Evolutionary conservation across 2,329 filamentous ascomycete genomes (phyloP), one percentile per base, ranked within the genome.

Genomic region (Verticillium tricorpus): DNA sequence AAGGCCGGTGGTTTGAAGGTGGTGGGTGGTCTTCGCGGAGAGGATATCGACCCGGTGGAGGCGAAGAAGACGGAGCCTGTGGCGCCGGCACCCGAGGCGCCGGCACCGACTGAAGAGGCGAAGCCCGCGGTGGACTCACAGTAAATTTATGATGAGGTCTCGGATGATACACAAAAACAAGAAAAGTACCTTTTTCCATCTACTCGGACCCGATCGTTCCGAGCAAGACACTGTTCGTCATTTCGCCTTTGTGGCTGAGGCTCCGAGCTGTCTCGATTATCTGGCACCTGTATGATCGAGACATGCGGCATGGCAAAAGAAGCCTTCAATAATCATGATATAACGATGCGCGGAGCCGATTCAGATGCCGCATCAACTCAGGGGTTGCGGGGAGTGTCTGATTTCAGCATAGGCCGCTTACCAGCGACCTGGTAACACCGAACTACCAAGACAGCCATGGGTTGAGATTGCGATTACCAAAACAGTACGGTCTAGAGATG

Each of bases 1-100:
- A 74, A 75, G 61, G 79, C 78, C 17, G 78, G 78, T 67, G 79
- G 79, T 28, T 71, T 81, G 50, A 75, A 74, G 64, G 79, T 82
- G 7, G 79, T 80, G 22, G 74, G 77, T 64, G 80, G 80, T 40
- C 76, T 82, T 67, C 78, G 79, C 68, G 76, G 74, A 11, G 73
- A 79, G 56, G 74, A 75, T 57, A 69, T 72, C 60, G 70, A 71
- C 66, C 67, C 64, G 31, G 67, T 66, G 28, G 63, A 67, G 32
- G 64, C 63, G 34, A 56, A 64, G 58, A 66, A 64, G 61, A 62
- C 61, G 35, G 66, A 63, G 28, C 59, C 64, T 57, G 63, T 64
- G 52, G 37, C 52, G 12, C 39, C 62, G n/a, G 37, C 40, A 15
- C 60, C 60, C 19, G 52, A 54, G 11, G 50, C 60, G 12, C 64